Conservation (phyloP, 345 rosid genomes). For the Brassica napus region Da-Ae NC_063446.1:22229501-22230000, state of each 20-base stretch:
- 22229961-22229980: slow-evolving; percentile 64
- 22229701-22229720: slow-evolving; percentile 37
- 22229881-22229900: slow-evolving; percentile 86
- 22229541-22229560: slow-evolving; percentile 30
- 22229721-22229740: slow-evolving; percentile 30
- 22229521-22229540: slow-evolving; percentile 14
- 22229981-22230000: slow-evolving; percentile 66
- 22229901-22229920: slow-evolving; percentile 79
- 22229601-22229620: slow-evolving; percentile 31
- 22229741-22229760: slow-evolving; percentile 47
- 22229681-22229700: slow-evolving; percentile 44
- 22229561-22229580: background rate
- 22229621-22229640: slow-evolving; percentile 47
- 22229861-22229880: slow-evolving; percentile 81
- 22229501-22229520: slow-evolving; percentile 35
- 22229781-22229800: slow-evolving; percentile 39
- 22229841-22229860: slow-evolving; percentile 71
- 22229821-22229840: slow-evolving; percentile 26
- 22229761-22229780: slow-evolving; percentile 34
- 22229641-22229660: slow-evolving; percentile 45
- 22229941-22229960: slow-evolving; percentile 65
- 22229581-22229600: background rate
- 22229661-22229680: slow-evolving; percentile 43
- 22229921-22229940: slow-evolving; percentile 50
- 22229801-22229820: slow-evolving; percentile 23